Evolutionary conservation across 306 rosid species (phyloP).

Genomic region (Cicer arietinum): DNA sequence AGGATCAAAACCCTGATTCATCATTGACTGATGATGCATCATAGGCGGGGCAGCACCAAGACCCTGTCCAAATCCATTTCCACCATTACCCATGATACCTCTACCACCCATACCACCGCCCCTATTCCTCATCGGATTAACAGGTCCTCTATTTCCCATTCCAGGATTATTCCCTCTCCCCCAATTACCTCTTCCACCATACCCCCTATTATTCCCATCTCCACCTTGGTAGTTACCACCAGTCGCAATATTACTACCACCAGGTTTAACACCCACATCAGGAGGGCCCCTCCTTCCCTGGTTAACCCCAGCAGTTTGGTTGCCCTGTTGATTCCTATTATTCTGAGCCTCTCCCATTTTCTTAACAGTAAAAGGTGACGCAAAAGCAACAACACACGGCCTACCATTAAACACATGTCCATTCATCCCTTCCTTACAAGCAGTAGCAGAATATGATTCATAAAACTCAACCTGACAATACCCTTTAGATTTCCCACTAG

Average conservation of each 20-base stretch:
- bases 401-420: slow-evolving; percentile 87
- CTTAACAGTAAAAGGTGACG: slow-evolving; percentile 85
- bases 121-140: slow-evolving; percentile 80
- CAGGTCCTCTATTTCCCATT: slow-evolving; percentile 87
- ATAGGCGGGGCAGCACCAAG: slow-evolving; percentile 80
- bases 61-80: slow-evolving; percentile 91
- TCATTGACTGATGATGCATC: slow-evolving; percentile 89
- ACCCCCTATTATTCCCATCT: slow-evolving; percentile 78
- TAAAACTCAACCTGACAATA: slow-evolving; percentile 96
- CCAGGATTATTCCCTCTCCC: slow-evolving; percentile 83
- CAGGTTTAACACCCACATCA: slow-evolving; percentile 66
- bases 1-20: slow-evolving; percentile 97
- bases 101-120: slow-evolving; percentile 91
- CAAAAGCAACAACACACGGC: slow-evolving; percentile 86
- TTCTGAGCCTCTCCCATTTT: slow-evolving; percentile 97
- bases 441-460: slow-evolving; percentile 68
- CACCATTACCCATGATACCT: slow-evolving; percentile 92
- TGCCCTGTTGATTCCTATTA: slow-evolving; percentile 71
- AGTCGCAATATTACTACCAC: slow-evolving; percentile 70
- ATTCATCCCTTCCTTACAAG: slow-evolving; percentile 94
- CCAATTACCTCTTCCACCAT: slow-evolving; percentile 95
- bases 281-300: slow-evolving; percentile 76
- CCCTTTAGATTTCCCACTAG: slow-evolving; percentile 96
- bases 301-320: slow-evolving; percentile 50
- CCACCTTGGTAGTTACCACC: slow-evolving; percentile 95